These are phyloP conservation scores for Trichophyton benhamiae DNA, from an alignment of 2,329 filamentous ascomycete species.

Conservation along the genomic window DNA sequence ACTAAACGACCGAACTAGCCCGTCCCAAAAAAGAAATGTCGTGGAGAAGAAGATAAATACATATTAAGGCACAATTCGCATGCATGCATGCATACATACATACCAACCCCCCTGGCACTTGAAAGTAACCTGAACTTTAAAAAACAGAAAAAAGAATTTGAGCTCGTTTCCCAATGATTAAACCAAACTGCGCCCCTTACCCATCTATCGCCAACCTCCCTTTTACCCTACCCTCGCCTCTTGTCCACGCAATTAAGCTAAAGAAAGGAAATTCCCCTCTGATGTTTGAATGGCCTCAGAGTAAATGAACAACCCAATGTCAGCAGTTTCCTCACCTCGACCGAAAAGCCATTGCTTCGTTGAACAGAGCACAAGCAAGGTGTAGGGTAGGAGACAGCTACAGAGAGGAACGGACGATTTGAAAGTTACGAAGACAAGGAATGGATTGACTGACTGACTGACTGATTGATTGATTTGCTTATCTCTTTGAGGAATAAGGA, in stretches of 20 bases:
- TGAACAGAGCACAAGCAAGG: background rate
- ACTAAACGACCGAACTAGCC: conserved; percentile 38
- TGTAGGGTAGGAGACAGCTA: background rate
- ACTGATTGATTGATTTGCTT: too few relatives aligned
- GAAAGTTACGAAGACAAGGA: too few relatives aligned
- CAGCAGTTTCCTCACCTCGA: background rate
- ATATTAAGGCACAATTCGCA: background rate
- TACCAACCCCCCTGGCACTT: background rate
- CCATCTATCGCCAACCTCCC: background rate
- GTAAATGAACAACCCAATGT: too few relatives aligned
- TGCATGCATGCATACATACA: conserved; percentile 1
- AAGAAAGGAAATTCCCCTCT: background rate
- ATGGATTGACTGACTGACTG: too few relatives aligned
- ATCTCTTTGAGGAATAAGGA: background rate
- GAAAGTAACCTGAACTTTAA: background rate
- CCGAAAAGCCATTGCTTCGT: background rate
- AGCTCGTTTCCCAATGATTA: conserved; percentile 1
- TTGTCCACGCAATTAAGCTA: background rate
- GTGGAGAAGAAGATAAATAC: background rate
- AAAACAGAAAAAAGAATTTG: conserved; percentile 3
- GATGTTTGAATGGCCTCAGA: background rate
- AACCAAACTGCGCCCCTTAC: background rate
- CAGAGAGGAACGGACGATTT: too few relatives aligned
- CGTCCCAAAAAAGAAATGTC: background rate
- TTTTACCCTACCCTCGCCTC: background rate